Evolutionary conservation across 345 rosid genomes (phyloP).

Genomic region (Eucalyptus polybractea): DNA sequence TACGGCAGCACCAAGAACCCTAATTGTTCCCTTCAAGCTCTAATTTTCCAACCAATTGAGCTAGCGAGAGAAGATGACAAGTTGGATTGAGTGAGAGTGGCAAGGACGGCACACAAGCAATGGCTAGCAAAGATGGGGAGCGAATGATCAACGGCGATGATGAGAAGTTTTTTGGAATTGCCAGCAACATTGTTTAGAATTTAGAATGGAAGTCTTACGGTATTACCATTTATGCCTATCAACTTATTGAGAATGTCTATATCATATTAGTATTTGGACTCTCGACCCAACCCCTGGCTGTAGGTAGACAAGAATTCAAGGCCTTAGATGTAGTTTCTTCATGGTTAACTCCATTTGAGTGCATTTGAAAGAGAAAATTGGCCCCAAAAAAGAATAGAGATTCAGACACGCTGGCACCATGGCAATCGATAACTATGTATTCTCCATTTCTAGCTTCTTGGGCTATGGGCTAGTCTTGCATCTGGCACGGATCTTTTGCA

Average conservation of each 20-base stretch:
- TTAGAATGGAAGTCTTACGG: fast-evolving
- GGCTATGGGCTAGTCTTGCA: too few relatives aligned
- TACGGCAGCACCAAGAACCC: not conserved
- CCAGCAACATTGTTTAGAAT: not conserved
- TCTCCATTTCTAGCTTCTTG: too few relatives aligned
- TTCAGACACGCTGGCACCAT: too few relatives aligned
- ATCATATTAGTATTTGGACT: too few relatives aligned
- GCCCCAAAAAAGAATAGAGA: too few relatives aligned
- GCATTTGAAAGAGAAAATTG: too few relatives aligned
- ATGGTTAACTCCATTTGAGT: not conserved
- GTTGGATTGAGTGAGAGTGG: fast-evolving
- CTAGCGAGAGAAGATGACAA: not conserved
- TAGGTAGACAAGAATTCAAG: not conserved
- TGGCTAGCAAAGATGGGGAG: not conserved
- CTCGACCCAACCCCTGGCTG: not conserved
- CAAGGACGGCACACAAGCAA: not conserved
- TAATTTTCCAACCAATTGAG: not conserved
- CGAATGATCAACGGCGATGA: fast-evolving
- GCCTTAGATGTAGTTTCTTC: not conserved
- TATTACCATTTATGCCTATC: fast-evolving
- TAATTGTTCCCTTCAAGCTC: not conserved
- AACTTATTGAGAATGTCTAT: not conserved
- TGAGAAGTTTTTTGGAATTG: not conserved
- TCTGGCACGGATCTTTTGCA: too few relatives aligned
- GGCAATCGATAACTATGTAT: too few relatives aligned